These are phyloP conservation scores for Fusarium setosum DNA, from an alignment of 2,329 filamentous ascomycete species.

Conservation along the genomic window DNA sequence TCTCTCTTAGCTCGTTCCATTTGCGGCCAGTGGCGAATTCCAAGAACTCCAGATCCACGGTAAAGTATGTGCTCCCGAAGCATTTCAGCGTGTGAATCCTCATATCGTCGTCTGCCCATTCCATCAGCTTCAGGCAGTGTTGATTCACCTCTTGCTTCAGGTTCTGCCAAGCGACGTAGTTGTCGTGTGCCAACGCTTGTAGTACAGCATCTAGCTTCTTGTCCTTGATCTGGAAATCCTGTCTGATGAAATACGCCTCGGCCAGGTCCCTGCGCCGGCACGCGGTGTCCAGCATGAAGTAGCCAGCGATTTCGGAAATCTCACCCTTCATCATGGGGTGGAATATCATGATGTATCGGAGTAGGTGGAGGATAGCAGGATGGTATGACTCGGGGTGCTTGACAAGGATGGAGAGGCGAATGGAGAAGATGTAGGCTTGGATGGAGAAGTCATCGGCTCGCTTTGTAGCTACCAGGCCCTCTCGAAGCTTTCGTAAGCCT, in stretches of 20 bases:
- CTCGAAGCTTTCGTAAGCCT: conserved; percentile 90
- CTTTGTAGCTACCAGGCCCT: conserved; percentile 84
- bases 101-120: conserved; percentile 82
- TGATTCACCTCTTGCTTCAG: conserved; percentile 80
- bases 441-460: conserved; percentile 84
- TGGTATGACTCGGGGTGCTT: conserved; percentile 90
- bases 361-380: conserved; percentile 83
- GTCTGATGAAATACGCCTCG: conserved; percentile 76
- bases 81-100: conserved; percentile 85
- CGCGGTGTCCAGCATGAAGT: conserved; percentile 87
- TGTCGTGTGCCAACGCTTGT: conserved; percentile 78
- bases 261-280: conserved; percentile 83
- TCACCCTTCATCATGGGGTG: conserved; percentile 78
- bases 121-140: conserved; percentile 82
- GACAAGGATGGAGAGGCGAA: conserved; percentile 83
- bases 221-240: conserved; percentile 71
- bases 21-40: conserved; percentile 73
- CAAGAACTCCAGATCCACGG: conserved; percentile 74
- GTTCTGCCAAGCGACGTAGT: conserved; percentile 84
- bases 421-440: conserved; percentile 92
- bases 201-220: conserved; percentile 77
- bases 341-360: conserved; percentile 75
- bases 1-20: conserved; percentile 78
- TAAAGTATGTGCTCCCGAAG: conserved; percentile 84
- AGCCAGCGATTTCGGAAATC: conserved; percentile 81